Base-by-base conservation (phyloP, 108 stramenopile species). In the Cyclotella atomus region DNA sequence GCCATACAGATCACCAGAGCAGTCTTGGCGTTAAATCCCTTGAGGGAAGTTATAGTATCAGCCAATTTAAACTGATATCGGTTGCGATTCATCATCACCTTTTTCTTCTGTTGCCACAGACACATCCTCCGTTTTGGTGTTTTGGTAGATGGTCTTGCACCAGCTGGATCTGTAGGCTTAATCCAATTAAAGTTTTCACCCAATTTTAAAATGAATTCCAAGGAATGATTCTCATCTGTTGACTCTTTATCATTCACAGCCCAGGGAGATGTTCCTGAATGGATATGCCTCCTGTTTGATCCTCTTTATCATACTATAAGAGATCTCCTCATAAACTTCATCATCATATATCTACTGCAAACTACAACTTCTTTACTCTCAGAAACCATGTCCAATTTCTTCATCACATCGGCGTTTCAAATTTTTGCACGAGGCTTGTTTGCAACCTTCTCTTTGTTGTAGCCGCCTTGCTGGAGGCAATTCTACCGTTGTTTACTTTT, bases 11-110 rank as follows among this genome's bases (percentile, higher is more conserved):
- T 91, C 38, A 97, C 90, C 75, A 94, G 93, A 16, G 93, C 91
- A n/a, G 96, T 97, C 79, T 98, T 98, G 69, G 96, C 96, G 53
- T 97, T 97, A 83, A 97, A 98, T 44, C 97, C 97, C 45, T 96
- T 95, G 33, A 98, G 89, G 0, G 91, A 83, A 0, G 90, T 79
- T 52, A 97, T 93, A 28, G 85, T 90, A 50, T 86, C 79, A 0
- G 76, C 71, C 54, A 97, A 53, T 56, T 85, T 91, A 33, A n/a
- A n/a, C 68, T 24, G 20, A 16, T 59, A 12, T 30, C 30, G 29
- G 10, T 52, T n/a, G 52, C 20, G 9, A 23, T 21, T 23, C 5
- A 10, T 52, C 52, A 52, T 6, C 52, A 52, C 2, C 52, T 9
- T 10, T 5, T 21, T 23, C 52, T 12, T 41, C 9, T 6, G 12